These are phyloP conservation scores for Zygoascus tannicola DNA, from an alignment of 805 yeast species.

Conservation along the genomic window DNA sequence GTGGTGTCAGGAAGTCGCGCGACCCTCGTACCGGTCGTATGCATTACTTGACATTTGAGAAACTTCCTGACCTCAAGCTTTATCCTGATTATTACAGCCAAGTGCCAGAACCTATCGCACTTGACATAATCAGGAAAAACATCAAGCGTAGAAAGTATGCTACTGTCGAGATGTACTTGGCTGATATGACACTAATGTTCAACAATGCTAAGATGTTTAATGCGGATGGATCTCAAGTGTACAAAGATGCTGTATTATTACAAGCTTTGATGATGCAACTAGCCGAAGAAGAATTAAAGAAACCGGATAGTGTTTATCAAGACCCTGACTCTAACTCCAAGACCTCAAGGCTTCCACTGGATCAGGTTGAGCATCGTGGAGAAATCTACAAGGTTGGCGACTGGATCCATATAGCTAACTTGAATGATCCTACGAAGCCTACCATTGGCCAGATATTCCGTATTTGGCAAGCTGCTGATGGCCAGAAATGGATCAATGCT, in stretches of 20 bases:
- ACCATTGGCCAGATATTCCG: slow-evolving; percentile 90
- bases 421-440: slow-evolving; percentile 82
- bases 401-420: slow-evolving; percentile 84
- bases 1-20: slow-evolving; percentile 67
- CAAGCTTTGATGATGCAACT: slow-evolving; percentile 51
- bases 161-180: slow-evolving; percentile 64
- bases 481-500: slow-evolving; percentile 79
- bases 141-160: slow-evolving; percentile 78
- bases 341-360: slow-evolving; percentile 67
- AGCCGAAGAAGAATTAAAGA: slow-evolving; percentile 58
- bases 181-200: slow-evolving; percentile 68
- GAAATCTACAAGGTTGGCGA: slow-evolving; percentile 79
- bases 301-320: slow-evolving; percentile 70
- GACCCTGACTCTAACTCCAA: slow-evolving; percentile 46
- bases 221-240: slow-evolving; percentile 47
- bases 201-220: slow-evolving; percentile 61
- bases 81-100: slow-evolving; percentile 42
- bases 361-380: slow-evolving; percentile 61
- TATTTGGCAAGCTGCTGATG: slow-evolving; percentile 76
- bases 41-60: slow-evolving; percentile 60
- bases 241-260: slow-evolving; percentile 51
- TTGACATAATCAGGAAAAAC: slow-evolving; percentile 53
- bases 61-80: slow-evolving; percentile 59
- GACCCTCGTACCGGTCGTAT: slow-evolving; percentile 41
- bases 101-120: slow-evolving; percentile 34